phyloP scores from a whole-genome alignment of 2,329 filamentous ascomycete genomes.

The Pyrenochaeta sp. region DNA sequence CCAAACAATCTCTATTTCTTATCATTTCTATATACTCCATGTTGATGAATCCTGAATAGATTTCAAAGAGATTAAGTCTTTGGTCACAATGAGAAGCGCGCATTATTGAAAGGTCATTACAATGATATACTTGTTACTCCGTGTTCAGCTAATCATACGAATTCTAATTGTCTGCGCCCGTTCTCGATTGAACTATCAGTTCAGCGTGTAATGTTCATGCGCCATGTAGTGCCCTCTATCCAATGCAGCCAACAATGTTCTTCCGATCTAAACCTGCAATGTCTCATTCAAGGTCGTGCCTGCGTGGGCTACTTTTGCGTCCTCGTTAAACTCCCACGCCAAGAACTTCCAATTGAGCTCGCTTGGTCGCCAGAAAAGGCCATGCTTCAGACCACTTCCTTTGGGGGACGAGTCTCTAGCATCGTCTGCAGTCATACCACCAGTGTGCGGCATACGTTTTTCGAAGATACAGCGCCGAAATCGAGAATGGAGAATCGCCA shows the following conservation, averaged over 20 bases:
- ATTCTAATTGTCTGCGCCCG: neutral
- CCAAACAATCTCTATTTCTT: no score
- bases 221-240: constrained; percentile 34
- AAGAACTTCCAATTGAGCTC: constrained; percentile 88
- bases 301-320: constrained; percentile 17
- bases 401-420: constrained; percentile 17
- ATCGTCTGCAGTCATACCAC: constrained; percentile 80
- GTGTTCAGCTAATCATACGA: neutral
- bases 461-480: constrained; percentile 88
- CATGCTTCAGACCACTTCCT: constrained; percentile 58
- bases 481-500: constrained; percentile 93
- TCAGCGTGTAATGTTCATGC: constrained; percentile 28
- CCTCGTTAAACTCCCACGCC: constrained; percentile 74
- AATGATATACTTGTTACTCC: no score
- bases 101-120: no score
- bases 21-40: no score
- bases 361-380: constrained; percentile 70
- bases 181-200: neutral
- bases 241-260: constrained; percentile 20
- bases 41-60: no score
- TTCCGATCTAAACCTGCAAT: constrained; percentile 40
- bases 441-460: constrained; percentile 79
- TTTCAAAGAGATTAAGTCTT: no score
- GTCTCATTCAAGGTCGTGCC: constrained; percentile 28
- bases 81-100: no score